Conservation (phyloP, 768 basidiomycete genomes). For the Boletus tomentosulus region DNA sequence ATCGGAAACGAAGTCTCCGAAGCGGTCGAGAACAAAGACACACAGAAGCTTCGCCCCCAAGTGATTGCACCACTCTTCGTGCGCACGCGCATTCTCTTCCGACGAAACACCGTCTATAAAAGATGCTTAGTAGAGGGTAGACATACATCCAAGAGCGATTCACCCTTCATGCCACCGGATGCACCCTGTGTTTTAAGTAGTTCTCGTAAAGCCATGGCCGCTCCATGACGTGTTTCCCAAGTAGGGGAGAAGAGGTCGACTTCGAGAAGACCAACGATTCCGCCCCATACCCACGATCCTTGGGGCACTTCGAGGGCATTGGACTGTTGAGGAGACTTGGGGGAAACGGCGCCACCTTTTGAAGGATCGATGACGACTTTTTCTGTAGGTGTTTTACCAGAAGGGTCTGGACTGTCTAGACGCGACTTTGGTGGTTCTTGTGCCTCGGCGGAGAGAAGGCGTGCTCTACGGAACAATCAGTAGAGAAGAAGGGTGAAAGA, state of each 20-base stretch:
- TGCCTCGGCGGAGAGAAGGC: slow-evolving; percentile 66
- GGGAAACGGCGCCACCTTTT: slow-evolving; percentile 81
- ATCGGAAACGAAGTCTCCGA: slow-evolving; percentile 96
- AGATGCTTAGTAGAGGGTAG: neutral
- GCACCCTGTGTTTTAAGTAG: slow-evolving; percentile 79
- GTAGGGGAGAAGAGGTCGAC: slow-evolving; percentile 79
- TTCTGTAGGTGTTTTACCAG: slow-evolving; percentile 42
- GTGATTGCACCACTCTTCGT: slow-evolving; percentile 88
- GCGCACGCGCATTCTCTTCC: slow-evolving; percentile 59
- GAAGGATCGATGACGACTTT: slow-evolving; percentile 75
- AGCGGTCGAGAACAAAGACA: slow-evolving; percentile 93
- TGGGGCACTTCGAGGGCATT: slow-evolving; percentile 71
- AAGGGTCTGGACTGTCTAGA: slow-evolving; percentile 51
- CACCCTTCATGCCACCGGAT: slow-evolving; percentile 79
- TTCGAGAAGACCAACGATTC: slow-evolving; percentile 71
- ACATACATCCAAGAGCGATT: neutral
- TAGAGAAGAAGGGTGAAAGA: slow-evolving; percentile 1
- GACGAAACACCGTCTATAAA: slow-evolving; percentile 45
- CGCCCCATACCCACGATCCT: slow-evolving; percentile 86
- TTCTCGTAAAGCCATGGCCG: slow-evolving; percentile 87
- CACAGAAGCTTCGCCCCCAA: slow-evolving; percentile 82
- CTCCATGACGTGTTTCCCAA: slow-evolving; percentile 95
- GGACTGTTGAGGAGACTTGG: slow-evolving; percentile 71
- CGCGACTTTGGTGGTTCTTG: slow-evolving; percentile 48
- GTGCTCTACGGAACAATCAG: slow-evolving; percentile 46